Conservation (phyloP, 75 land plant species). For the Larix kaempferi region DNA sequence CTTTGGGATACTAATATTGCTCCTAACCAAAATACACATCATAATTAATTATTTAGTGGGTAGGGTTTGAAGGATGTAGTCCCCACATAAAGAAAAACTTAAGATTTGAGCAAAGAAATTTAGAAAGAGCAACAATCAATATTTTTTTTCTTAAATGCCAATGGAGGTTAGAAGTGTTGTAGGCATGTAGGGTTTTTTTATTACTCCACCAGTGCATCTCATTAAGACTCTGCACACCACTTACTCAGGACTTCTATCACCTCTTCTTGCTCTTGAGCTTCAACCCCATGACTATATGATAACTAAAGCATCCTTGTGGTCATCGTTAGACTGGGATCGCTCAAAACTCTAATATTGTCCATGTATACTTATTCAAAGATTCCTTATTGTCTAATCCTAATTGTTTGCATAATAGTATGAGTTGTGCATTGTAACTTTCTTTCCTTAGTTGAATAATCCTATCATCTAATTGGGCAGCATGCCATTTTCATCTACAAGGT, state of each 20-base stretch:
- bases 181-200: conserved; percentile 63
- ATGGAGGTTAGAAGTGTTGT: conserved; percentile 65
- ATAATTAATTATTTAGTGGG: no score
- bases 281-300: conserved; percentile 12
- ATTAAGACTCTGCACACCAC: conserved; percentile 51
- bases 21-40: no score
- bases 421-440: no score
- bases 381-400: neutral
- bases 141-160: conserved; percentile 64
- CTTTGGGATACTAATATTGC: no score
- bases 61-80: no score
- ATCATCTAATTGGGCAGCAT: no score
- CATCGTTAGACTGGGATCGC: conserved; percentile 85
- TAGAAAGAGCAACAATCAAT: no score
- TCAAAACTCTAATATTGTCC: conserved; percentile 60
- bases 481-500: no score
- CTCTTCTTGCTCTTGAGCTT: conserved; percentile 67
- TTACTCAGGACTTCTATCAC: conserved; percentile 29
- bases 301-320: conserved; percentile 40
- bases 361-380: conserved; percentile 36
- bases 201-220: conserved; percentile 65
- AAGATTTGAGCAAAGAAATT: no score
- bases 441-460: no score
- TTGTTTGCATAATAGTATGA: neutral
- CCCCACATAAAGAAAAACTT: no score